These are phyloP conservation scores for Gossypium bickii DNA, from an alignment of 345 rosid species.

Conservation along the genomic window DNA sequence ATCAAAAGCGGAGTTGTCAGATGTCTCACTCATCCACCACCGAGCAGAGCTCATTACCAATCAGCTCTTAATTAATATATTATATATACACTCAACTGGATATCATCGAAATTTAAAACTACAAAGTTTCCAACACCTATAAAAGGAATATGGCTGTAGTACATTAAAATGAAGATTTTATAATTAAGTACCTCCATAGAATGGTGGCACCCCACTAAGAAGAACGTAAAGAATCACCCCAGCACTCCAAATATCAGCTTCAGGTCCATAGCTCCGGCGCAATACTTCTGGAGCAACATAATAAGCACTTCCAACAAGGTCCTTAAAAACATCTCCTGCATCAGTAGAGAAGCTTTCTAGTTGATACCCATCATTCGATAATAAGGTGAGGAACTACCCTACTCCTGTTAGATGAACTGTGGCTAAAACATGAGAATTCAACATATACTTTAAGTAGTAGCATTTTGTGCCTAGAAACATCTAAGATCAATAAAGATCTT, in stretches of 20 bases:
- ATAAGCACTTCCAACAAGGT: conserved; percentile 97
- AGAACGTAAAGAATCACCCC: conserved; percentile 85
- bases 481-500: background rate
- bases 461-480: background rate
- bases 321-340: conserved; percentile 72
- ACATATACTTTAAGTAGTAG: background rate
- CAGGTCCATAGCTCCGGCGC: conserved; percentile 71
- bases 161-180: background rate
- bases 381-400: background rate
- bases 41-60: background rate
- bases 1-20: background rate
- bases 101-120: background rate
- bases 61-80: background rate
- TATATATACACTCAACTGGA: background rate
- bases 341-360: conserved; percentile 8
- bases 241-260: conserved; percentile 93
- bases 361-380: conserved; percentile 19
- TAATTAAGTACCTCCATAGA: conserved; percentile 73
- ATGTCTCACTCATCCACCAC: conserved; percentile 4
- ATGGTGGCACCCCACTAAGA: conserved; percentile 88
- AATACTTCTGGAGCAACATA: conserved; percentile 96
- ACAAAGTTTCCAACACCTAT: background rate
- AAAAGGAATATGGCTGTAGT: background rate
- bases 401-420: background rate
- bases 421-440: background rate